Percentiles rank a stretch among this genome's conserved stretches.
phyloP scores from a whole-genome alignment of 352 stramenopile genomes.

The Globisporangium cederbergense region DNA sequence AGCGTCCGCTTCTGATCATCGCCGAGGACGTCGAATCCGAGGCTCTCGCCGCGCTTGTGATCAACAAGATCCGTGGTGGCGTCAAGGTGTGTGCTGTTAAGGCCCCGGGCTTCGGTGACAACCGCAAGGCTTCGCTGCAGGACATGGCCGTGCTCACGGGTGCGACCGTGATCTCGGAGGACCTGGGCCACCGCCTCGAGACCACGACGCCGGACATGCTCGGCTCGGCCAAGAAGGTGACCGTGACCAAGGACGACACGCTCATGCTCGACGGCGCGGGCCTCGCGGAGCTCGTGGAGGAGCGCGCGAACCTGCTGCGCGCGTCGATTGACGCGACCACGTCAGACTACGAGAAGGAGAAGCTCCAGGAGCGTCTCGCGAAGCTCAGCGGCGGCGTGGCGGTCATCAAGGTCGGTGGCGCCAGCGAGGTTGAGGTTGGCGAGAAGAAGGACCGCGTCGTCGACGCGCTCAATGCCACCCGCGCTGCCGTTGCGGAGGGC shows the following conservation, averaged over 20 bases:
- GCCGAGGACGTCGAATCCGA: conserved; percentile 99
- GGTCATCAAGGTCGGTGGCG: conserved; percentile 99
- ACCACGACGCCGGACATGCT: conserved; percentile 95
- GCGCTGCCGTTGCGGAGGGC: conserved; percentile 97
- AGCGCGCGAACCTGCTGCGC: conserved; percentile 95
- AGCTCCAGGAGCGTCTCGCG: conserved; percentile 99
- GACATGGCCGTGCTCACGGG: conserved; percentile 99
- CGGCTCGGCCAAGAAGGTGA: conserved; percentile 93
- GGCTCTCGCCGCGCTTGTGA: conserved; percentile 97
- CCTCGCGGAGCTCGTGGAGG: conserved; percentile 91
- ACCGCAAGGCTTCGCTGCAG: conserved; percentile 99
- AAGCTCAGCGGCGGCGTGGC: conserved; percentile 99
- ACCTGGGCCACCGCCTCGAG: conserved; percentile 98
- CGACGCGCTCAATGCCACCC: conserved; percentile 99
- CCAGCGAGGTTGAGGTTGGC: conserved; percentile 97
- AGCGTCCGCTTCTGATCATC: conserved; percentile 98
- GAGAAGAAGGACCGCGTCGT: conserved; percentile 99
- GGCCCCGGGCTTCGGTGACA: conserved; percentile 99
- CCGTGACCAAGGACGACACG: conserved; percentile 99
- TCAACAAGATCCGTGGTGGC: conserved; percentile 99
- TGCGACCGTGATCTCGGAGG: conserved; percentile 97
- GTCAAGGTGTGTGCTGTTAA: conserved; percentile 99
- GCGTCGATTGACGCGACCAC: conserved; percentile 95
- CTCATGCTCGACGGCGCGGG: conserved; percentile 97
- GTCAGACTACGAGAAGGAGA: conserved; percentile 99